Evolutionary conservation across 192 early-diverging fungal species (phyloP), one percentile per base, ranked within the genome.

Genomic region (Glomus cerebriforme): DNA sequence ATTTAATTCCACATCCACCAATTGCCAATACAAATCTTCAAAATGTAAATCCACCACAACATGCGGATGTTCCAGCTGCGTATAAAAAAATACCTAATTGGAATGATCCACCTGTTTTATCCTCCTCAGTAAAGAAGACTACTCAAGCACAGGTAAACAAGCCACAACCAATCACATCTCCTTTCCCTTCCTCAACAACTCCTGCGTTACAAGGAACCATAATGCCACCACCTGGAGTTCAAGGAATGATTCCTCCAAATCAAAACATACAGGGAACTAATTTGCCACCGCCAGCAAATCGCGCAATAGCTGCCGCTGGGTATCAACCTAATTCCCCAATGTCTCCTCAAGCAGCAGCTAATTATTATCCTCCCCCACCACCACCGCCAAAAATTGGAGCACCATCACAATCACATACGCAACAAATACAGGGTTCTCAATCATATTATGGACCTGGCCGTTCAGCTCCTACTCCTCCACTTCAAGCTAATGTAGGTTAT

Each of bases 21-120:
- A 58, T 84, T 79, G 80, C 26, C 13, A 65, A 26, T 80, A 79
- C 79, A 68, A 83, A 54, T 76, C 71, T 49, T 79, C 80, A 62
- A 64, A 82, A 64, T 47, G 67, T 79, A 12, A 82, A 85, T 58
- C 73, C 72, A 27, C 54, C 81, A 26, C 75, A 82, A 58, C 75
- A 82, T 43, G 75, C 83, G 27, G 84, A 82, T 29, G 43, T 83
- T 35, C 73, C 81, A 66, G 79, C 84, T 13, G 84, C 85, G 27
- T 82, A 82, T 47, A 84, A 84, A 35, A 88, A 86, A 60, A 75
- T 81, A 39, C 79, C 84, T 26, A 86, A 86, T 67, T 91, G 88
- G 88, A 91, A 91, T 73, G 89, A 91, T 76, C 87, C 89, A 34
- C 89, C 89, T 67, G 67, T 86, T 74, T 54, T 81, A 73, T 78